A percentile compares a stretch with the other conserved stretches of the same genome.
phyloP scores from a whole-genome alignment of 176 grass and related monocot species.

The Stipa capillata region DNA sequence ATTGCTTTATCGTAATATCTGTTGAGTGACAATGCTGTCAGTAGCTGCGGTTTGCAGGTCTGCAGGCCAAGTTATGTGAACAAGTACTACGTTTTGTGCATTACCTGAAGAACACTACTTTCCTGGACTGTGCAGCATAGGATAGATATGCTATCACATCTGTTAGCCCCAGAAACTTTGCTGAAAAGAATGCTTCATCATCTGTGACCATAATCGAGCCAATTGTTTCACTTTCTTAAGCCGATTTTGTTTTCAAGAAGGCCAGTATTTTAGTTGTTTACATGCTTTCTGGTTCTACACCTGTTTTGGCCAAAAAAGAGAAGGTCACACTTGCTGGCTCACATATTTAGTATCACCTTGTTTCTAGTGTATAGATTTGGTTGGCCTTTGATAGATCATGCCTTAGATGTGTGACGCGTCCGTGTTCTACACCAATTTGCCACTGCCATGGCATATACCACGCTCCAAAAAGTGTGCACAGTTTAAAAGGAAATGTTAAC shows the following conservation, averaged over 20 bases:
- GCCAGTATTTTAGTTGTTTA: neutral
- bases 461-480: neutral
- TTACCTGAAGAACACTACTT: neutral
- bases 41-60: neutral
- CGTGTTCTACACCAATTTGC: slow-evolving; percentile 4
- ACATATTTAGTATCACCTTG: neutral
- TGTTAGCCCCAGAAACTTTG: neutral
- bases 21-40: neutral
- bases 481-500: neutral
- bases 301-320: neutral
- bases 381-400: neutral
- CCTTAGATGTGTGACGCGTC: neutral
- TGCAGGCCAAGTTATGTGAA: neutral
- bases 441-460: too few species aligned
- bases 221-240: neutral
- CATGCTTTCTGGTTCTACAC: neutral
- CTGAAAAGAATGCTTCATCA: neutral
- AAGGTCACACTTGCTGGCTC: neutral
- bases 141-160: neutral
- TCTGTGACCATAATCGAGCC: neutral
- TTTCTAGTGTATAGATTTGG: neutral
- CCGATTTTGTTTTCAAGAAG: neutral
- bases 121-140: neutral
- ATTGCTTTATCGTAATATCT: neutral
- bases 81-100: neutral